These are phyloP conservation scores for Fusarium xyrophilum DNA, from an alignment of 2,329 filamentous ascomycete species.

Conservation along the genomic window DNA sequence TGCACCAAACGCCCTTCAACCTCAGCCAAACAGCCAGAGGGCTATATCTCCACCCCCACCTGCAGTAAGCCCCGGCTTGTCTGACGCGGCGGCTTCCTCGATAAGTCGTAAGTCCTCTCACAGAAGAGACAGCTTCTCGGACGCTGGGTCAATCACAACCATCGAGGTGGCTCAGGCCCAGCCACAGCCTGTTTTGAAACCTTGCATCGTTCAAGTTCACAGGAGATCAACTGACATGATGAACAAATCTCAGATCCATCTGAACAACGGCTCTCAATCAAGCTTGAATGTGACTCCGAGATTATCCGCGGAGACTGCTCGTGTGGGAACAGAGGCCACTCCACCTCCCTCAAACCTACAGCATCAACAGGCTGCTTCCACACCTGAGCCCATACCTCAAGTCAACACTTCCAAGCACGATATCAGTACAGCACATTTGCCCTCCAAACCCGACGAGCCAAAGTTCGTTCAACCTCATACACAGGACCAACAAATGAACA, in stretches of 20 bases:
- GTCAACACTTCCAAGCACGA: background rate
- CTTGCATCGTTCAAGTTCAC: slow-evolving; percentile 38
- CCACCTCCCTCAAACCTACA: background rate
- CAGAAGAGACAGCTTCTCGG: slow-evolving; percentile 34
- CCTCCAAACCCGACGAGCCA: slow-evolving; percentile 2
- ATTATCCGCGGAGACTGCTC: slow-evolving; percentile 13
- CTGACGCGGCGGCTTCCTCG: slow-evolving; percentile 21
- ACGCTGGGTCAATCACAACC: slow-evolving; percentile 37
- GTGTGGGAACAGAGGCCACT: background rate
- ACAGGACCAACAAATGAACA: background rate
- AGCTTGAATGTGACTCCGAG: slow-evolving; percentile 15
- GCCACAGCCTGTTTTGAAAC: slow-evolving; percentile 36
- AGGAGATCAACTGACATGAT: slow-evolving; percentile 35
- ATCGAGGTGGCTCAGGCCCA: slow-evolving; percentile 40
- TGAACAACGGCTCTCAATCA: slow-evolving; percentile 2
- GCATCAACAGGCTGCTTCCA: slow-evolving; percentile 2
- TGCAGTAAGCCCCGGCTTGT: slow-evolving; percentile 26
- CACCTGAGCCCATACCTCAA: background rate
- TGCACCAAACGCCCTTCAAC: background rate
- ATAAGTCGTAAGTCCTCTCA: slow-evolving; percentile 26
- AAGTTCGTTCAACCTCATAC: slow-evolving; percentile 3
- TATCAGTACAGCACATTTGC: slow-evolving; percentile 10
- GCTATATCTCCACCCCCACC: slow-evolving; percentile 1
- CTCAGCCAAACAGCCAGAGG: background rate
- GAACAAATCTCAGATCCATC: slow-evolving; percentile 14